These are phyloP conservation scores for Salvia miltiorrhiza DNA, from an alignment of 257 asterid genomes.

Conservation along the genomic window DNA sequence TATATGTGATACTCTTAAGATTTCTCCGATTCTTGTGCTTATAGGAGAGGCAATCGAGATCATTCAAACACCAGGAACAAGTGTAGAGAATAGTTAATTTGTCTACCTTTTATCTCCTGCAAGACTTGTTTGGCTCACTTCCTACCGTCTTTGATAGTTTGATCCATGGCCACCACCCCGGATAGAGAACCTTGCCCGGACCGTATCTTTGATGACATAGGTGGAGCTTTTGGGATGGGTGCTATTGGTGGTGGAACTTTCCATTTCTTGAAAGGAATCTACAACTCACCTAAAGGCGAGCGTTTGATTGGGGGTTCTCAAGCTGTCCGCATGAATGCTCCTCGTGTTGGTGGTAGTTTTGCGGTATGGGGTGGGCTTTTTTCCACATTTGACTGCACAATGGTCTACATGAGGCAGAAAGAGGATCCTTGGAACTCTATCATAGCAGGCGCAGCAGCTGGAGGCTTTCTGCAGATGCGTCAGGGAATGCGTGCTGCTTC, in stretches of 20 bases:
- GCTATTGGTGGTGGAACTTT: constrained; percentile 81
- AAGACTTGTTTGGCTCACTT: not conserved
- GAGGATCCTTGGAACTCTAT: constrained; percentile 97
- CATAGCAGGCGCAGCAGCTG: constrained; percentile 91
- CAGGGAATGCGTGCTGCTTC: constrained; percentile 76
- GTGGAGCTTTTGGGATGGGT: constrained; percentile 93
- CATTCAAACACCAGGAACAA: not conserved
- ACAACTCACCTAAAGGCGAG: constrained; percentile 87
- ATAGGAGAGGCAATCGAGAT: constrained; percentile 3
- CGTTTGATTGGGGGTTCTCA: constrained; percentile 74
- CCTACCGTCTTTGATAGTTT: not conserved
- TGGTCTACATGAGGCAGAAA: constrained; percentile 79
- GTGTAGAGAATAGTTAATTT: not conserved
- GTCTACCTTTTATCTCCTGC: not conserved
- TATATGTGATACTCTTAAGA: not conserved
- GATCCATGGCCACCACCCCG: constrained; percentile 80
- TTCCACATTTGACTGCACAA: constrained; percentile 83
- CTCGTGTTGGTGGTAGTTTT: constrained; percentile 95
- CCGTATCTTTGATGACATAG: constrained; percentile 82
- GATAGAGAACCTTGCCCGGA: constrained; percentile 97
- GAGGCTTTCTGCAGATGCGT: constrained; percentile 91
- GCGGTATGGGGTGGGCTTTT: constrained; percentile 98
- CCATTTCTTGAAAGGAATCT: constrained; percentile 80
- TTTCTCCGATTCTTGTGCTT: not conserved
- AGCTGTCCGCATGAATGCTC: constrained; percentile 93